These are phyloP conservation scores for Paraconiothyrium brasiliense DNA, from an alignment of 2,329 filamentous ascomycete species.

Conservation along the genomic window DNA sequence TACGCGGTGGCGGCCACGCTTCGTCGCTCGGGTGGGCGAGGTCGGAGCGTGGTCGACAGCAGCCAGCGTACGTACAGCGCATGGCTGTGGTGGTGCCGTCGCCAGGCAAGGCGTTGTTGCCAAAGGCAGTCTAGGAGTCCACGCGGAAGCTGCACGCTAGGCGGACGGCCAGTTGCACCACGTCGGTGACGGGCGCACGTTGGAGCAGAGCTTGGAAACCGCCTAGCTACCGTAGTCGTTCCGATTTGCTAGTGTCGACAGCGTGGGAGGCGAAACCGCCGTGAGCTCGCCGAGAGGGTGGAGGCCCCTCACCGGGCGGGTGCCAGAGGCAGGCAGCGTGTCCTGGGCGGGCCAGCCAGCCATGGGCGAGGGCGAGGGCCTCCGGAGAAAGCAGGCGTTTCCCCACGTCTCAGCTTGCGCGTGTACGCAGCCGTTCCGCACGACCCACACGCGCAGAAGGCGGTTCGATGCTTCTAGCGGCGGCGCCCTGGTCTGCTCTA, in stretches of 20 bases:
- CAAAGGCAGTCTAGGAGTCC: constrained; percentile 24
- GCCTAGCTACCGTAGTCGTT: constrained; percentile 27
- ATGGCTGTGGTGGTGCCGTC: constrained; percentile 4
- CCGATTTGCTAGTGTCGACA: constrained; percentile 29
- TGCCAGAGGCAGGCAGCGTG: constrained; percentile 10
- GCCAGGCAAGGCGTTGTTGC: constrained; percentile 18
- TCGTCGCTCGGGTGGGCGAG: constrained; percentile 15
- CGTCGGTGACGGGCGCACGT: constrained; percentile 21
- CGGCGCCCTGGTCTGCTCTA: constrained; percentile 23
- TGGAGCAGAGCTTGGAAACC: constrained; percentile 29
- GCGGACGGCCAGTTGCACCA: constrained; percentile 23
- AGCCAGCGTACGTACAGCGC: constrained; percentile 24
- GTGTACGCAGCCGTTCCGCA: constrained; percentile 35
- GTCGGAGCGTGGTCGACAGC: constrained; percentile 16
- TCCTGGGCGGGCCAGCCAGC: constrained; percentile 11
- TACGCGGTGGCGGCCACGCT: constrained; percentile 22
- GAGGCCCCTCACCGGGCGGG: constrained; percentile 17
- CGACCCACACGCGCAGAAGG: constrained; percentile 33
- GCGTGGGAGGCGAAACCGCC: constrained; percentile 17
- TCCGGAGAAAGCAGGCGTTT: constrained; percentile 37
- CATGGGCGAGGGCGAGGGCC: too few relatives aligned
- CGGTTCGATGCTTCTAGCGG: constrained; percentile 35
- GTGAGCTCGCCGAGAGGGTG: constrained; percentile 6
- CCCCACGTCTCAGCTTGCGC: constrained; percentile 43
- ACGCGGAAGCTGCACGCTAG: constrained; percentile 29